phyloP scores from a whole-genome alignment of 139 green algal species.

The Chlorella sp. region DNA sequence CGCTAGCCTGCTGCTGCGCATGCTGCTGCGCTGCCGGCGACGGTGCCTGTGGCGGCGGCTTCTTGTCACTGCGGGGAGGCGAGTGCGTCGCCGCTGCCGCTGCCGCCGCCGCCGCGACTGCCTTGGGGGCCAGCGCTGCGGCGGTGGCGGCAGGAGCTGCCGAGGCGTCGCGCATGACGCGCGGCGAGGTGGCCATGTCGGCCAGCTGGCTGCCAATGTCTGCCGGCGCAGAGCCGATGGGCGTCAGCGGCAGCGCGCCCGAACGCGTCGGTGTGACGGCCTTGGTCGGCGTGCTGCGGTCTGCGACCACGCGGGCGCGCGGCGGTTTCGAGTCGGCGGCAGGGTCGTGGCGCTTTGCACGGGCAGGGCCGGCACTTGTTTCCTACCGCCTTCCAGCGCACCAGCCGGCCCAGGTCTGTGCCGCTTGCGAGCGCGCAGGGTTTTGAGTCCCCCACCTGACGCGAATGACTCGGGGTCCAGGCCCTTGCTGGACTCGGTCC shows the following conservation, averaged over 20 bases:
- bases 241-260: constrained; percentile 23
- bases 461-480: constrained; percentile 17
- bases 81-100: background rate
- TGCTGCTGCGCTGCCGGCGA: background rate
- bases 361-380: too few relatives aligned
- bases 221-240: constrained; percentile 12
- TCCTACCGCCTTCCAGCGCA: too few relatives aligned
- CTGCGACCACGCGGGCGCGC: background rate
- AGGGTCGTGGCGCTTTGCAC: background rate
- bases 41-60: background rate
- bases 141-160: background rate
- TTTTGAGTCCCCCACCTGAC: background rate
- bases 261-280: background rate
- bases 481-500: constrained; percentile 4
- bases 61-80: too few relatives aligned
- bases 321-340: background rate
- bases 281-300: constrained; percentile 24
- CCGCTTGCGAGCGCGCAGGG: too few relatives aligned
- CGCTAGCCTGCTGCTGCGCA: background rate
- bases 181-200: background rate
- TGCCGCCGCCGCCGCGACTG: background rate
- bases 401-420: background rate
- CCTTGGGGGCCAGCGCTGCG: background rate
- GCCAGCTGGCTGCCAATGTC: constrained; percentile 22
- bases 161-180: background rate